Conservation (phyloP, 2,329 filamentous ascomycete genomes). For the Fusarium xylarioides region DNA sequence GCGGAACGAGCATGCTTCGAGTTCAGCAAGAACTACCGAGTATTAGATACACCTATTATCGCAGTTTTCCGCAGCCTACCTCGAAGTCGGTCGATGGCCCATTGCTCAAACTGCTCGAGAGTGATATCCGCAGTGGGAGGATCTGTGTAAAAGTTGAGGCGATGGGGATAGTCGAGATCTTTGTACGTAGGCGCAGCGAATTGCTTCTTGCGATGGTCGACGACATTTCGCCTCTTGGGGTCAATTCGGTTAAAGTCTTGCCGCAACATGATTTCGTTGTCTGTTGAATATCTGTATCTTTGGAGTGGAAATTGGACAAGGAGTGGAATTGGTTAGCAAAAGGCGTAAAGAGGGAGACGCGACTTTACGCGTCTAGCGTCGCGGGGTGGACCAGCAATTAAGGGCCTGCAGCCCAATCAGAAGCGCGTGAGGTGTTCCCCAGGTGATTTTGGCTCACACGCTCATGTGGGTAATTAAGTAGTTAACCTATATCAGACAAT, state of each 20-base stretch:
- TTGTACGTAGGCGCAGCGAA: constrained; percentile 82
- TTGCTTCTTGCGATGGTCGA: constrained; percentile 86
- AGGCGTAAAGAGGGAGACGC: constrained; percentile 44
- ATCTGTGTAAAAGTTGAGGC: constrained; percentile 89
- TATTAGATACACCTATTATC: constrained; percentile 6
- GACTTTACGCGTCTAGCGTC: constrained; percentile 45
- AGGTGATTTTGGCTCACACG: not conserved
- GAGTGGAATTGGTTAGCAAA: constrained; percentile 17
- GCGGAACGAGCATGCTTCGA: constrained; percentile 95
- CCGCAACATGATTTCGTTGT: constrained; percentile 55
- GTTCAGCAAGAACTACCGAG: constrained; percentile 76
- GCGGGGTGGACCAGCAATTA: constrained; percentile 39
- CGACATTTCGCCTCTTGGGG: constrained; percentile 77
- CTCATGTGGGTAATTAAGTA: not conserved
- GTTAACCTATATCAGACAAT: not conserved
- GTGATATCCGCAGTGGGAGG: constrained; percentile 95
- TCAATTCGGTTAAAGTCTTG: constrained; percentile 64
- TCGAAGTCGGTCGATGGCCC: constrained; percentile 92
- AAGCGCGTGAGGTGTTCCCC: not conserved
- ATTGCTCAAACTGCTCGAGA: constrained; percentile 97
- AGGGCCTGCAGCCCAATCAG: constrained; percentile 30
- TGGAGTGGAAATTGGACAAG: constrained; percentile 19
- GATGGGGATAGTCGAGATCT: constrained; percentile 80
- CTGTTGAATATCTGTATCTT: constrained; percentile 3
- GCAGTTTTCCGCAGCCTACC: constrained; percentile 56